A percentile compares a stretch with the other conserved stretches of the same genome.
Conservation (phyloP, 2,329 filamentous ascomycete species). For the Neonectria punicea region DNA sequence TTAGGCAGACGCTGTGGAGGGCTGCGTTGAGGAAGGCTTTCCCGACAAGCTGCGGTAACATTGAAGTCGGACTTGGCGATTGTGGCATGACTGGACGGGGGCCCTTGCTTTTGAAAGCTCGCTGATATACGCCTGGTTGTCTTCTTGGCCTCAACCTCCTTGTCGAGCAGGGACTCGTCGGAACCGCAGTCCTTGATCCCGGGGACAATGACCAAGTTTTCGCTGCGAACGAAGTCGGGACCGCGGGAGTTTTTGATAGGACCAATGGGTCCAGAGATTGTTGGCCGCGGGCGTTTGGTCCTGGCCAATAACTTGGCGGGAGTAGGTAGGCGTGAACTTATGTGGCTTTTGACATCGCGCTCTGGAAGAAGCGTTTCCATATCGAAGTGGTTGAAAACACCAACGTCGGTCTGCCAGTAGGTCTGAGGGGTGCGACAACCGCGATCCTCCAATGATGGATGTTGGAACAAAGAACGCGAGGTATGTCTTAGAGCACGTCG, state of each 20-base stretch:
- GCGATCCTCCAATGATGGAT: neutral
- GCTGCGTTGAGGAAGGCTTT: conserved; percentile 19
- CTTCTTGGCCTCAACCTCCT: conserved; percentile 24
- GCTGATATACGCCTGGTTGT: conserved; percentile 45
- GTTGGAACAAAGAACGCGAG: neutral
- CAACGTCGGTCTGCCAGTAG: neutral
- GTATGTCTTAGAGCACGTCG: neutral
- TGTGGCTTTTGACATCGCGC: conserved; percentile 19
- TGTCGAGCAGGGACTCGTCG: conserved; percentile 29
- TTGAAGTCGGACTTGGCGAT: conserved; percentile 44
- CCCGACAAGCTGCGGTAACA: conserved; percentile 35
- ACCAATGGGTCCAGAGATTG: conserved; percentile 51
- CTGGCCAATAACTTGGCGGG: conserved; percentile 26
- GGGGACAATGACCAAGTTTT: conserved; percentile 48
- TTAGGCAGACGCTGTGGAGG: conserved; percentile 30
- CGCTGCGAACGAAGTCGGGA: conserved; percentile 48
- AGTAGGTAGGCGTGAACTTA: conserved; percentile 28
- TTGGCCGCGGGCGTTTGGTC: conserved; percentile 38
- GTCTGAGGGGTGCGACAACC: neutral
- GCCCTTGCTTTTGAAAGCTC: conserved; percentile 41
- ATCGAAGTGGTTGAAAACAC: neutral
- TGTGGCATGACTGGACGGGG: conserved; percentile 44
- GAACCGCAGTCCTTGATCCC: conserved; percentile 49
- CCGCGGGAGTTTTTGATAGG: conserved; percentile 52
- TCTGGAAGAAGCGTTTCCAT: conserved; percentile 36